Evolutionary conservation across 352 stramenopile genomes (phyloP).

Genomic region (Thraustochytrium sp.): DNA sequence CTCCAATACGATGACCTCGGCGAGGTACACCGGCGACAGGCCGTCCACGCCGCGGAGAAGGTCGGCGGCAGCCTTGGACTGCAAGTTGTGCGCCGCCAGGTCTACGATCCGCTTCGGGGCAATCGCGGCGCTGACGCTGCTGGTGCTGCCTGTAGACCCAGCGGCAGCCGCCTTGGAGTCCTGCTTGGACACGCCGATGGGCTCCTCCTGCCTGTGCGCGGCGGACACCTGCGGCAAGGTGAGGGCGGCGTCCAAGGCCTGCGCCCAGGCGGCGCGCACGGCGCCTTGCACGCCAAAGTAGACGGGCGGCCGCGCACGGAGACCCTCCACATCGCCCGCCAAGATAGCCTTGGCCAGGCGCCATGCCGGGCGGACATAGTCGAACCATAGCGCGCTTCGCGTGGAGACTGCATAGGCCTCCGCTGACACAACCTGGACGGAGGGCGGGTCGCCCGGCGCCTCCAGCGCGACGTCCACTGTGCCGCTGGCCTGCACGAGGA

Average conservation of each 20-base stretch:
- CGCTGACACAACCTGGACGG: not conserved
- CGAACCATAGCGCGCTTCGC: not conserved
- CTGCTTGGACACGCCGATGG: not conserved
- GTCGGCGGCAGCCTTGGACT: not conserved
- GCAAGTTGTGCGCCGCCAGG: too few relatives aligned
- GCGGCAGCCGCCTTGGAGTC: not conserved
- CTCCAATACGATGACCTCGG: not conserved
- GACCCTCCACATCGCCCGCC: too few relatives aligned
- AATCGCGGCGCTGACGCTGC: too few relatives aligned
- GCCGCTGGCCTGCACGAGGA: not conserved
- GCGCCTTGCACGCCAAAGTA: too few relatives aligned
- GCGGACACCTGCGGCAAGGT: not conserved
- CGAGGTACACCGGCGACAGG: not conserved
- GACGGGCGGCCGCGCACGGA: too few relatives aligned
- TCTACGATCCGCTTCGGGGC: too few relatives aligned
- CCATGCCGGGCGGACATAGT: not conserved
- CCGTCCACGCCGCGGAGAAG: not conserved
- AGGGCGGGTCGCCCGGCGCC: too few relatives aligned
- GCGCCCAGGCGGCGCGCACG: not conserved
- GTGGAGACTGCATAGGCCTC: slow-evolving; percentile 17
- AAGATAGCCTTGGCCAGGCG: not conserved
- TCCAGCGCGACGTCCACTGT: not conserved
- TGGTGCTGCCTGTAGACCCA: too few relatives aligned
- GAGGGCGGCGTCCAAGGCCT: not conserved
- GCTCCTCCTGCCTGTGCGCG: not conserved